These are phyloP conservation scores for Saccharomyces hybrid DNA, from an alignment of 1,139 yeast genomes.

Conservation along the genomic window DNA sequence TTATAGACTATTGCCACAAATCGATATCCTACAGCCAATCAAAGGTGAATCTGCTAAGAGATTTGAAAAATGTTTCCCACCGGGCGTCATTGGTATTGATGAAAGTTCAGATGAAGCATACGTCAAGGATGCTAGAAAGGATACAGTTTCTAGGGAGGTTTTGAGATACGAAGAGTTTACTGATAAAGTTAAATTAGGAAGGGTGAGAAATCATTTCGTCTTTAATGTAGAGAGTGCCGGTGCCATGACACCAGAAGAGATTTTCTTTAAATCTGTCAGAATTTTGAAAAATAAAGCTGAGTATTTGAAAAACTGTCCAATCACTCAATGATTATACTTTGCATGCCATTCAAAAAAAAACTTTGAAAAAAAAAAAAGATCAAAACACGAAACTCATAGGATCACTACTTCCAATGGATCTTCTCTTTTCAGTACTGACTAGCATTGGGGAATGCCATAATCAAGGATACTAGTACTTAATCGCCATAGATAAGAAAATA, in stretches of 20 bases:
- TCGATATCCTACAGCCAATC: conserved; percentile 68
- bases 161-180: conserved; percentile 86
- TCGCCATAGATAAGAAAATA: neutral
- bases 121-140: conserved; percentile 83
- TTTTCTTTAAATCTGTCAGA: conserved; percentile 81
- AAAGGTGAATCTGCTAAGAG: conserved; percentile 67
- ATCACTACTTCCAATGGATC: neutral
- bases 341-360: neutral
- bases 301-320: conserved; percentile 71
- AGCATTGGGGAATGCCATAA: neutral
- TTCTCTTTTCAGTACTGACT: neutral
- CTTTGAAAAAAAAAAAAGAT: conserved; percentile 3
- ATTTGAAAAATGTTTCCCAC: conserved; percentile 84
- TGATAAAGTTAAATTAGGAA: conserved; percentile 82
- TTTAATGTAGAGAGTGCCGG: conserved; percentile 93
- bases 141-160: conserved; percentile 94
- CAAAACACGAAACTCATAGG: conserved; percentile 6
- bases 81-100: conserved; percentile 80
- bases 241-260: conserved; percentile 94
- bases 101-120: conserved; percentile 56
- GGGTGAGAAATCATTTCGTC: conserved; percentile 85
- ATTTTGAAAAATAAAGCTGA: conserved; percentile 80
- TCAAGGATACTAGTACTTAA: neutral
- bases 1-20: conserved; percentile 90
- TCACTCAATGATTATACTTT: conserved; percentile 41